Conservation (phyloP, 1,139 yeast genomes). For the Pichia sp. region DNA sequence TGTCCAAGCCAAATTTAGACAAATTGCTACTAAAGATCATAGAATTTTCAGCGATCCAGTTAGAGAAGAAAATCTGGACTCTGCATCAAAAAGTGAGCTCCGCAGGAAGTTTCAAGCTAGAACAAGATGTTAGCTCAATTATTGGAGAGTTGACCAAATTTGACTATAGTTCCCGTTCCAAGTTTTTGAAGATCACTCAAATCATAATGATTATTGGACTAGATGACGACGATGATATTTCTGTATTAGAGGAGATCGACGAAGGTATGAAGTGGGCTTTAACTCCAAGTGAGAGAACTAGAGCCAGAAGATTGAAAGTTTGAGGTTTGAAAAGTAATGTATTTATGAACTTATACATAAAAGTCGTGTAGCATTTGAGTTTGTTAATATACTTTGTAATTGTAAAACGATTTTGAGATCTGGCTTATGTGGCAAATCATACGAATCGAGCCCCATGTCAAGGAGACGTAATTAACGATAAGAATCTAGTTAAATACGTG, state of each 20-base stretch:
- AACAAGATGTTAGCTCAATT: slow-evolving; percentile 69
- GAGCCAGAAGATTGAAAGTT: slow-evolving; percentile 36
- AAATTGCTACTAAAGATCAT: slow-evolving; percentile 46
- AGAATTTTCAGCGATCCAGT: slow-evolving; percentile 37
- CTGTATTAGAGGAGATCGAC: slow-evolving; percentile 30
- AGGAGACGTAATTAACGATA: too few species aligned
- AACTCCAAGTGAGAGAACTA: slow-evolving; percentile 64
- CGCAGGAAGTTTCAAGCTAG: slow-evolving; percentile 76
- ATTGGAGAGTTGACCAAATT: slow-evolving; percentile 57
- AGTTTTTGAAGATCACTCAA: slow-evolving; percentile 76
- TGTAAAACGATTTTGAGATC: too few species aligned
- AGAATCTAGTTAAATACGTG: too few species aligned
- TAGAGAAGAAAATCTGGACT: slow-evolving; percentile 62
- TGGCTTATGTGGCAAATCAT: too few species aligned
- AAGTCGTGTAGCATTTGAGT: too few species aligned
- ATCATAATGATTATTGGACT: slow-evolving; percentile 72
- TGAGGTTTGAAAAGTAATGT: neutral
- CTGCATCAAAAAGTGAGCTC: slow-evolving; percentile 67
- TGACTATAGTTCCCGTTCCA: slow-evolving; percentile 65
- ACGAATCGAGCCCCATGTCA: too few species aligned
- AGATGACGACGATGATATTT: slow-evolving; percentile 55
- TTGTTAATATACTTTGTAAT: too few species aligned
- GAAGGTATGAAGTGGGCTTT: slow-evolving; percentile 55
- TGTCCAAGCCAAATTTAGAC: slow-evolving; percentile 43
- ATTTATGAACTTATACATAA: neutral